Base-by-base conservation (phyloP, 768 basidiomycete species). In the Lepiota brunneoincarnata region DNA sequence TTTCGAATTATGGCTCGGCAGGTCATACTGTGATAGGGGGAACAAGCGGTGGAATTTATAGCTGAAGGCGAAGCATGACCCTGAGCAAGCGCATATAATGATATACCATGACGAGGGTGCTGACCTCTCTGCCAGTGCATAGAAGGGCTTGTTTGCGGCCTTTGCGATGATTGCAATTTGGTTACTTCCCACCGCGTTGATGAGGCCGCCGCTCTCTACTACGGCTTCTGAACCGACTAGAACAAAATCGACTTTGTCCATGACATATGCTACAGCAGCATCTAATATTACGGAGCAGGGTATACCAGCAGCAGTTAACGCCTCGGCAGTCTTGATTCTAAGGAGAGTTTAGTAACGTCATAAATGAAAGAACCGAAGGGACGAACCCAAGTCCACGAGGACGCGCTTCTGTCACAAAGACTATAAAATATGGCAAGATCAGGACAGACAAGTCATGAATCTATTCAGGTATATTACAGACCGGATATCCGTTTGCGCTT, bases 41-140 rank as follows among this genome's bases (percentile, higher is more conserved):
- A 97, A 98, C 63, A 95, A 77, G 58, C 96, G 88, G 67, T 96
- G 91, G 70, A 98, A 98, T 75, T 98, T 98, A 80, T 95, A 98
- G 69, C 92, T 93, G 70, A 58, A 65, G 62, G 59, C 59, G 58
- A 56, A 59, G 54, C 58, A 49, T 47, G 43, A 57, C 50, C 47
- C 56, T 61, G 53, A 66, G 50, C 49, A 39, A 28, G 38, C 28
- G 35, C 24, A 40, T 46, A 43, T 58, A 58, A 67, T 66, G 63
- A 37, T 55, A 59, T 48, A 59, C 57, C 50, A 37, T 36, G 39
- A 34, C 48, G 56, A 41, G 60, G 59, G 60, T 59, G 64, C 59
- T 63, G 56, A 88, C 89, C 91, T 93, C 74, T 95, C 93, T 24
- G 93, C 93, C 34, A 94, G 78, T 47, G 92, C 95, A 72, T 98